Base-by-base conservation (phyloP, 1,284 basidiomycete species). In the Ceratobasidium sp. region DNA sequence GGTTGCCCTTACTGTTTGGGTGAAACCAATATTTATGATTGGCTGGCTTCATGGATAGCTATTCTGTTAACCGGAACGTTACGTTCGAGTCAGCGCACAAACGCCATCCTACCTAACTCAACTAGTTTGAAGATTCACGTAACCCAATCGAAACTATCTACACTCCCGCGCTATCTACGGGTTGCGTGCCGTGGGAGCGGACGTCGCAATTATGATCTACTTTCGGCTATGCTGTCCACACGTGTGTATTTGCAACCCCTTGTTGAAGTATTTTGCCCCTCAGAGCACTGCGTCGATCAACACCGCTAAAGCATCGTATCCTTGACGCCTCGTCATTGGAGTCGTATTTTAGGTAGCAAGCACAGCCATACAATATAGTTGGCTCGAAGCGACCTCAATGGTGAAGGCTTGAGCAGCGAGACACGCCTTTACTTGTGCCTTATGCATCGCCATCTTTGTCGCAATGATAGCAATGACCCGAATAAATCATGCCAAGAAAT, bases 221-320 rank as follows among this genome's bases (percentile, higher is more conserved):
- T 28, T 5, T 13, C 64, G 64, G n/a, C 17, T 66, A 15, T 66
- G 64, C 64, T 66, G 44, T 66, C 44, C 64, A 48, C 44, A 66
- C 44, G 26, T 40, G 23, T 1, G 10, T 23, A 50, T 48, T 13
- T 42, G 13, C 20, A 42, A 6, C 10, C 1, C 1, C 40, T 48
- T 28, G 48, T 28, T 66, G 20, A 23, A 50, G n/a, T 20, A 48
- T 6, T 28, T 7, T 17, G 23, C 13, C n/a, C 20, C 20, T 64
- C 40, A 33, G 28, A 33, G 59, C 59, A 62, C 59, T 40, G 59
- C 38, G 33, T 62, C 38, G 33, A 62, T 62, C 26, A 62, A 38
- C 59, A 40, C 59, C 38, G 59, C 38, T 44, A 26, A 26, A 48
- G 44, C 2, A 15, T 15, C 20, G 12, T 66, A 5, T 17, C 28